Evolutionary conservation across 306 rosid species (phyloP).

Genomic region (Castanea mollissima): DNA sequence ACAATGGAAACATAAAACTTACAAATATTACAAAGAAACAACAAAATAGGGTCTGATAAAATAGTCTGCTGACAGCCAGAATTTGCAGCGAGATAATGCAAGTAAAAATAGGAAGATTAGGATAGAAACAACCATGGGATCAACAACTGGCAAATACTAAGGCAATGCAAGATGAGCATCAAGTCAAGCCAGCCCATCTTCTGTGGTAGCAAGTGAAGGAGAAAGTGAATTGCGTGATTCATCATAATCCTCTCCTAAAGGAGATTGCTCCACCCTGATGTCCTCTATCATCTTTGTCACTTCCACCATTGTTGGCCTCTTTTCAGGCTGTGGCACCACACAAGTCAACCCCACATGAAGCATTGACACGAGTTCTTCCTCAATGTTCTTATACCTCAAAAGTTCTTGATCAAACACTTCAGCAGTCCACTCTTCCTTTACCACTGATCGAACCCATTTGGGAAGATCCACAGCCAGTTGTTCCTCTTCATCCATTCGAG

Average conservation of each 20-base stretch:
- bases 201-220: slow-evolving; percentile 90
- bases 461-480: slow-evolving; percentile 59
- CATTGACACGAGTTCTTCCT: slow-evolving; percentile 96
- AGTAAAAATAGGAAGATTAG: slow-evolving; percentile 19
- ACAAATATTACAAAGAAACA: slow-evolving; percentile 51
- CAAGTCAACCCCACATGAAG: slow-evolving; percentile 88
- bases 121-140: slow-evolving; percentile 3
- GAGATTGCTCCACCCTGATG: slow-evolving; percentile 94
- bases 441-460: slow-evolving; percentile 90
- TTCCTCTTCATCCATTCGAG: slow-evolving; percentile 49
- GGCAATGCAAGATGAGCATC: slow-evolving; percentile 4
- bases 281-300: slow-evolving; percentile 90
- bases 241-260: slow-evolving; percentile 87
- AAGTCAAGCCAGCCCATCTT: slow-evolving; percentile 75
- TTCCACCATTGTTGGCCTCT: slow-evolving; percentile 87
- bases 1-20: slow-evolving; percentile 29
- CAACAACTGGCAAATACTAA: slow-evolving; percentile 4
- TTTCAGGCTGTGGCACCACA: slow-evolving; percentile 65
- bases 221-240: slow-evolving; percentile 85
- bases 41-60: slow-evolving; percentile 19
- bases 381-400: slow-evolving; percentile 89
- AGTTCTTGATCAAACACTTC: slow-evolving; percentile 96
- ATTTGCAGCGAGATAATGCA: slow-evolving; percentile 51
- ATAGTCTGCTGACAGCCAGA: slow-evolving; percentile 19
- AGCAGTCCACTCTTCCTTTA: slow-evolving; percentile 97